These are phyloP conservation scores for Aurifilum marmelostoma DNA, from an alignment of 2,329 filamentous ascomycete genomes.

Conservation along the genomic window DNA sequence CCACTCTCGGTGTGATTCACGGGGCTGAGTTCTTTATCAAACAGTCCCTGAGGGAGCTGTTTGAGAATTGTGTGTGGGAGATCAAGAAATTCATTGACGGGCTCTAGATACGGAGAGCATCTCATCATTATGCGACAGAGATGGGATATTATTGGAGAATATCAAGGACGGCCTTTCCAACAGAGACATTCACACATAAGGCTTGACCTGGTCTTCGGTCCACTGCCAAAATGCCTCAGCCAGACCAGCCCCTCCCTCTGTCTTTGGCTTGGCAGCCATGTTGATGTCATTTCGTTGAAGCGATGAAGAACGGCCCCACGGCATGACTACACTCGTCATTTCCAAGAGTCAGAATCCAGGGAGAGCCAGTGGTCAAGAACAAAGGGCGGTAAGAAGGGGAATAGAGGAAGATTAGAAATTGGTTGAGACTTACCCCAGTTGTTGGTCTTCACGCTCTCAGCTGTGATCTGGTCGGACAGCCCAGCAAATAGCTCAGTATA, in stretches of 20 bases:
- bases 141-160: no score
- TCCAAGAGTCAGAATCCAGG: background rate
- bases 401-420: background rate
- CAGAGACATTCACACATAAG: conserved; percentile 1
- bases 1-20: conserved; percentile 5
- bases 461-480: conserved; percentile 36
- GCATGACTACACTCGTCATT: conserved; percentile 11
- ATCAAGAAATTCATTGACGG: conserved; percentile 6
- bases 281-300: conserved; percentile 13
- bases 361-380: no score
- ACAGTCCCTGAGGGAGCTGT: conserved; percentile 44
- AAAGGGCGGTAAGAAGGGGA: no score
- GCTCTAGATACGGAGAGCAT: background rate
- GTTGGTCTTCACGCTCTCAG: conserved; percentile 22
- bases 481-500: conserved; percentile 42
- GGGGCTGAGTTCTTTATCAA: conserved; percentile 45
- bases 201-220: conserved; percentile 18
- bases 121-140: background rate
- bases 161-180: no score
- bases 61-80: conserved; percentile 33
- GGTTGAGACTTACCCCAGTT: conserved; percentile 14
- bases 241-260: conserved; percentile 19
- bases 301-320: conserved; percentile 17
- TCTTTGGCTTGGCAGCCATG: background rate
- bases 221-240: conserved; percentile 19